A percentile compares a stretch with the other conserved stretches of the same genome.
Conservation (phyloP, 23 red algal genomes). For the Gracilariopsis chorda region DNA sequence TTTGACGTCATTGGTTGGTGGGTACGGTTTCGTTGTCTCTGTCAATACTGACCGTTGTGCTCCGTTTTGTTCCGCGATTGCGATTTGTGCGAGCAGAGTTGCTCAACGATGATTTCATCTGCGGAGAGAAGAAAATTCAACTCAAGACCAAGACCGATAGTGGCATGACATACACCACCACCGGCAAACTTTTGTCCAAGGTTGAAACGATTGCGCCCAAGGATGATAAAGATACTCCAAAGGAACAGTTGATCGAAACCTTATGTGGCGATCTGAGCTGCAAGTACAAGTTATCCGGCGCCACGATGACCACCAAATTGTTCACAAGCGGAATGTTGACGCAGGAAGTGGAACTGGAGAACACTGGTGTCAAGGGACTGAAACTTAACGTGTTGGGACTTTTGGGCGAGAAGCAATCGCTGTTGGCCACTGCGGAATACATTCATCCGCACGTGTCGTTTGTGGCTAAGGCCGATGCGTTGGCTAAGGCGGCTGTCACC, state of each 20-base stretch:
- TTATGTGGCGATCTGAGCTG: slow-evolving; percentile 61
- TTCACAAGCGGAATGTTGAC: slow-evolving; percentile 76
- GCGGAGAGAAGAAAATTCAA: slow-evolving; percentile 64
- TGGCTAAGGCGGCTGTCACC: slow-evolving; percentile 35
- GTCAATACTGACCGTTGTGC: neutral
- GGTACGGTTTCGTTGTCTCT: neutral
- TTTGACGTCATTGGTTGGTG: no score
- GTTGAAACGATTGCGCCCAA: neutral
- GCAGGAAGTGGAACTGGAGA: slow-evolving; percentile 69
- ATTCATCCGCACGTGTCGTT: slow-evolving; percentile 48
- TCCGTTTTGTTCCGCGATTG: no score
- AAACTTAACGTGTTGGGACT: slow-evolving; percentile 57
- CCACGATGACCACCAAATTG: slow-evolving; percentile 74
- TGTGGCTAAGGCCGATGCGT: slow-evolving; percentile 40
- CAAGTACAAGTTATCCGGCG: slow-evolving; percentile 58
- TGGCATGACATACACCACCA: slow-evolving; percentile 72
- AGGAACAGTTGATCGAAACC: neutral
- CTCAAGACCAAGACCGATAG: slow-evolving; percentile 79
- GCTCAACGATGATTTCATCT: slow-evolving; percentile 83
- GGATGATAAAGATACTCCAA: neutral
- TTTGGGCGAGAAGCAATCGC: slow-evolving; percentile 27
- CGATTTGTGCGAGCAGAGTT: slow-evolving; percentile 29
- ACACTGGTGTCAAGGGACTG: slow-evolving; percentile 76
- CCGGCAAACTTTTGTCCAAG: slow-evolving; percentile 17
- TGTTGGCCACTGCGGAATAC: slow-evolving; percentile 64